phyloP scores from a whole-genome alignment of 176 grass and related monocot species.

The Oryza punctata region DNA sequence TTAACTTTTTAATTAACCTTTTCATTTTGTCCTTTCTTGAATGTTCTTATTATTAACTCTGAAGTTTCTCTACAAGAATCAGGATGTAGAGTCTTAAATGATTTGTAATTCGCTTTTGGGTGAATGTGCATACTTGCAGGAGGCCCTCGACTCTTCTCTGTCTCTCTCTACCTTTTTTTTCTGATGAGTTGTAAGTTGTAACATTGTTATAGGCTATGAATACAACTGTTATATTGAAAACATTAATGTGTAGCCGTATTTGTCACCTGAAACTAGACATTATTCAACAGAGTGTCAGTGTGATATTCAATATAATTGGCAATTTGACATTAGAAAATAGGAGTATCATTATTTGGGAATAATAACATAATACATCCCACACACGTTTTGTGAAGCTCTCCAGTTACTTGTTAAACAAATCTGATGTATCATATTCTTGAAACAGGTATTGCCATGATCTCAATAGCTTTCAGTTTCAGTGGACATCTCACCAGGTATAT shows the following conservation, averaged over 20 bases:
- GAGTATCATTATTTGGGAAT: not conserved
- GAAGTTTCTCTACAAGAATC: not conserved
- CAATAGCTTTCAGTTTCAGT: constrained; percentile 98
- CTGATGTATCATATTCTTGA: constrained; percentile 28
- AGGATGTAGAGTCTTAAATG: not conserved
- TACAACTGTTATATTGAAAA: constrained; percentile 8
- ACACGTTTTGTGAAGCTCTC: constrained; percentile 24
- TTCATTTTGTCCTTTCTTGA: not conserved
- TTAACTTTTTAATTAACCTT: constrained; percentile 15
- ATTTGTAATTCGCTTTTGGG: not conserved
- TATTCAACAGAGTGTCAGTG: not conserved
- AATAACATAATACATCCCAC: not conserved
- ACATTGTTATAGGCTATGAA: constrained; percentile 16
- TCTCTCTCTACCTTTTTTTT: not conserved
- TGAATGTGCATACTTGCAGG: not conserved
- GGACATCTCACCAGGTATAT: constrained; percentile 96
- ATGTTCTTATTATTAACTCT: not conserved
- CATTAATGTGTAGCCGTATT: not conserved
- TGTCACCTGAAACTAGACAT: not conserved
- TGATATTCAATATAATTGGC: not conserved
- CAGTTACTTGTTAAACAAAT: constrained; percentile 20
- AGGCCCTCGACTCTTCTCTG: not conserved
- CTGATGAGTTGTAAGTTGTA: not conserved
- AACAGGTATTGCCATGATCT: constrained; percentile 98
- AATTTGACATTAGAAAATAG: not conserved